Evolutionary conservation across 768 basidiomycete species (phyloP).

Genomic region (Mrakia frigida): DNA sequence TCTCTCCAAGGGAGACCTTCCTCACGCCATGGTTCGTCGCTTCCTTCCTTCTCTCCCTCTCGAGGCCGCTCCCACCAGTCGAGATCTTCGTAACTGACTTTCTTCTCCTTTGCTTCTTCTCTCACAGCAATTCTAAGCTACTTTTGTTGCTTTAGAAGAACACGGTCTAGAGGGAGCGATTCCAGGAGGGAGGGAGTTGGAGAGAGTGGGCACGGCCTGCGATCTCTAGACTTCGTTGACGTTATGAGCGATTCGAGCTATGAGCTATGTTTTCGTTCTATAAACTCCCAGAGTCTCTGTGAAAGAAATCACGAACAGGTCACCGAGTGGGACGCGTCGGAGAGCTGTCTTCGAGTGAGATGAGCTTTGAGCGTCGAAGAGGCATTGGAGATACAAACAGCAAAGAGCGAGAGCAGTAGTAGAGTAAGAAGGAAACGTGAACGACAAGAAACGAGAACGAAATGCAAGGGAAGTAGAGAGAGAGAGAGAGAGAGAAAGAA

Average conservation of each 20-base stretch:
- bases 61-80: too few relatives aligned
- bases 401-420: too few relatives aligned
- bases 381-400: slow-evolving; percentile 9
- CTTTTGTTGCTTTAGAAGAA: slow-evolving; percentile 4
- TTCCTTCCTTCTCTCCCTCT: too few relatives aligned
- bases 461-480: background rate
- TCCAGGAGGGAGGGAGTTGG: background rate
- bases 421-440: background rate
- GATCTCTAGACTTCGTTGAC: background rate
- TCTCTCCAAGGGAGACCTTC: slow-evolving; percentile 93
- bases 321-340: too few relatives aligned
- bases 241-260: too few relatives aligned
- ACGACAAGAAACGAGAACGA: background rate
- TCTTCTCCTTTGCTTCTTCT: background rate
- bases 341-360: too few relatives aligned
- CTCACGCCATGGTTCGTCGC: slow-evolving; percentile 68
- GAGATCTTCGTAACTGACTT: too few relatives aligned
- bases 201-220: background rate
- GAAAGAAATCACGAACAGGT: too few relatives aligned
- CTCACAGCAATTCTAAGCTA: slow-evolving; percentile 12
- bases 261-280: too few relatives aligned
- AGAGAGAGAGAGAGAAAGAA: background rate
- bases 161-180: background rate
- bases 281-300: too few relatives aligned
- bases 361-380: too few relatives aligned